A percentile compares a stretch with the other conserved stretches of the same genome.
These are phyloP conservation scores for Exophiala sp. DNA, from an alignment of 2,329 filamentous ascomycete species.

Conservation along the genomic window DNA sequence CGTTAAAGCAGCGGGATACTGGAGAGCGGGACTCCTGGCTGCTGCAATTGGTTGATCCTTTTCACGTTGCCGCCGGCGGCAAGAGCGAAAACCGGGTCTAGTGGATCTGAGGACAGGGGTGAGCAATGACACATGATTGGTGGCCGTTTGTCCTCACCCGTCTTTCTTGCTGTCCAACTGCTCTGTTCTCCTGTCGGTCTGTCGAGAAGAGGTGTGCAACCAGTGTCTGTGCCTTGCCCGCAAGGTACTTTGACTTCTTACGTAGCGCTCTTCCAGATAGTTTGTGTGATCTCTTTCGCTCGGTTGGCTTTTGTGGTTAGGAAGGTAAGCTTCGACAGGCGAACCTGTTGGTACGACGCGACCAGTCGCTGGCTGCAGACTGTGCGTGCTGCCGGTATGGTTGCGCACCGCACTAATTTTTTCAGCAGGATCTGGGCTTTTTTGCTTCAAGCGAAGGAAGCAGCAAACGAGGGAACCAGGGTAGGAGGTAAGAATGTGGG, in stretches of 20 bases:
- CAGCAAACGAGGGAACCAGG: conserved; percentile 2
- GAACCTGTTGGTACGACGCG: conserved; percentile 2
- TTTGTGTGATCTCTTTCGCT: conserved; percentile 4
- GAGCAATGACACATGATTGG: conserved; percentile 14
- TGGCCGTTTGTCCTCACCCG: conserved; percentile 8
- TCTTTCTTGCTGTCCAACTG: conserved; percentile 7
- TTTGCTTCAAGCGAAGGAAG: neutral
- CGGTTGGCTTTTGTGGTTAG: conserved; percentile 13
- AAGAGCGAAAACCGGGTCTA: conserved; percentile 8
- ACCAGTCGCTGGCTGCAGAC: neutral
- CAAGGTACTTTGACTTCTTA: conserved; percentile 1
- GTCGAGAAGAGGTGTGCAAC: conserved; percentile 12
- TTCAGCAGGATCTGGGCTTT: neutral
- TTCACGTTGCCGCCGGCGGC: conserved; percentile 22
- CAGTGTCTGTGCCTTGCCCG: conserved; percentile 13
- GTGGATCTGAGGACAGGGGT: neutral
- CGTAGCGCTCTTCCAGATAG: neutral
- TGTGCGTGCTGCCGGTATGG: neutral
- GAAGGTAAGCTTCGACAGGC: conserved; percentile 10
- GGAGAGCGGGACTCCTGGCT: neutral
- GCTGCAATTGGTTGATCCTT: conserved; percentile 1
- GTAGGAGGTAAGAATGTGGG: neutral
- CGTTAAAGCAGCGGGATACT: conserved; percentile 20
- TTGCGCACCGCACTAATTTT: neutral
- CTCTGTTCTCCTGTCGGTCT: conserved; percentile 7